phyloP scores from a whole-genome alignment of 2,329 filamentous ascomycete genomes.

The Aureobasidium sp. region DNA sequence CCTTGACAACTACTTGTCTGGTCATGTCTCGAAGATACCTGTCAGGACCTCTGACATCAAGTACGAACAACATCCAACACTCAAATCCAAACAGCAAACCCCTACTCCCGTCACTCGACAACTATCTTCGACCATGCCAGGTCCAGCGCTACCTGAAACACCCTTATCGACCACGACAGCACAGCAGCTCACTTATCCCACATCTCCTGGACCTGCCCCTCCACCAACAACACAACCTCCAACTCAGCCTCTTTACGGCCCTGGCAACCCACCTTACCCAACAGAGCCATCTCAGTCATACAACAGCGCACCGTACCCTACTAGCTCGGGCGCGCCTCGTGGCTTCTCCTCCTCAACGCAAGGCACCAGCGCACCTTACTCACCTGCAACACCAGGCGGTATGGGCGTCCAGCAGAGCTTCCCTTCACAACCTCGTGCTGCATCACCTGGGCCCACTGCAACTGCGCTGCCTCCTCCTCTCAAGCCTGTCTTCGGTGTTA shows the following conservation, averaged over 20 bases:
- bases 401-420: slow-evolving; percentile 15
- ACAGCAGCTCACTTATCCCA: not conserved
- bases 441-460: slow-evolving; percentile 19
- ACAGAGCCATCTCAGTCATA: slow-evolving; percentile 25
- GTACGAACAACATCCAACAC: slow-evolving; percentile 82
- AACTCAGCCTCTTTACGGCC: not conserved
- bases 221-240: not conserved
- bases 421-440: not conserved
- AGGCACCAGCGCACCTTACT: not conserved
- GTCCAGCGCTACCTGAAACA: slow-evolving; percentile 14
- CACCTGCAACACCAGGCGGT: slow-evolving; percentile 2
- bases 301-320: slow-evolving; percentile 36
- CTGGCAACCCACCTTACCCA: slow-evolving; percentile 23
- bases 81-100: slow-evolving; percentile 22
- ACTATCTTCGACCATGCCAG: slow-evolving; percentile 3
- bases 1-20: slow-evolving; percentile 79
- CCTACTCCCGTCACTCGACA: slow-evolving; percentile 15
- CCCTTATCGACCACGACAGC: not conserved
- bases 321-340: slow-evolving; percentile 10
- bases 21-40: slow-evolving; percentile 75
- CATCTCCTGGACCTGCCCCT: not conserved
- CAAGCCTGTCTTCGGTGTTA: slow-evolving; percentile 87
- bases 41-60: slow-evolving; percentile 74
- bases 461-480: slow-evolving; percentile 54
- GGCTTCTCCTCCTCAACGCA: slow-evolving; percentile 3